Percentiles rank a stretch among this genome's conserved stretches.
These are phyloP conservation scores for Penicillium daleae DNA, from an alignment of 495 filamentous ascomycete genomes.

Conservation along the genomic window DNA sequence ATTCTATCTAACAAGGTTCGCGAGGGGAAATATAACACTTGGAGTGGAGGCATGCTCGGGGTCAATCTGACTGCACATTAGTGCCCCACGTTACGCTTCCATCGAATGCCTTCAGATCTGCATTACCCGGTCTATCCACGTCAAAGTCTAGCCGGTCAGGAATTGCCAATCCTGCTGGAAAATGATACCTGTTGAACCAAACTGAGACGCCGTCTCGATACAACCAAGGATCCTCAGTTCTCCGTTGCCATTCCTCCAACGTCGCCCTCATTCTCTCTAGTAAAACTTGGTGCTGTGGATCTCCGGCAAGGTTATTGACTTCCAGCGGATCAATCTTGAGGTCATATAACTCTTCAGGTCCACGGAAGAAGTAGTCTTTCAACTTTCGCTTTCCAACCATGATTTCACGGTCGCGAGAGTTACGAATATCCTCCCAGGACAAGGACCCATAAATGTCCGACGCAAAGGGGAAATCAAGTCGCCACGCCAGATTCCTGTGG, in stretches of 20 bases:
- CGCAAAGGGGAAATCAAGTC: slow-evolving; percentile 51
- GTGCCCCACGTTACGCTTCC: neutral
- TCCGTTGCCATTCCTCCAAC: slow-evolving; percentile 43
- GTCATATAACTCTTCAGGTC: slow-evolving; percentile 49
- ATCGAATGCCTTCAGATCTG: neutral
- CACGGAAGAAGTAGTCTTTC: slow-evolving; percentile 43
- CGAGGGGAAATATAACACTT: neutral
- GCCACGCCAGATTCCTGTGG: slow-evolving; percentile 50
- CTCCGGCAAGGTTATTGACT: slow-evolving; percentile 37
- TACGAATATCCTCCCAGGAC: slow-evolving; percentile 49
- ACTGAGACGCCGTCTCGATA: slow-evolving; percentile 43
- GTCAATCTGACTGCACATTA: neutral
- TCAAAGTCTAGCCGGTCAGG: slow-evolving; percentile 50
- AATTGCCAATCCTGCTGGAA: slow-evolving; percentile 36
- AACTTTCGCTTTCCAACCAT: slow-evolving; percentile 41
- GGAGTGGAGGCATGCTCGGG: neutral
- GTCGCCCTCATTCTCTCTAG: slow-evolving; percentile 29
- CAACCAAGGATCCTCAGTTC: slow-evolving; percentile 48
- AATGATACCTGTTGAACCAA: slow-evolving; percentile 33
- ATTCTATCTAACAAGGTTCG: neutral
- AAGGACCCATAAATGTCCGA: slow-evolving; percentile 48
- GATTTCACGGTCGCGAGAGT: slow-evolving; percentile 29
- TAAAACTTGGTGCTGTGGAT: slow-evolving; percentile 25
- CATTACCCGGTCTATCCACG: neutral
- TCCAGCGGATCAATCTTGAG: slow-evolving; percentile 45